Base-by-base conservation (phyloP, 805 yeast genomes). In the Suhomyces sp. region DNA sequence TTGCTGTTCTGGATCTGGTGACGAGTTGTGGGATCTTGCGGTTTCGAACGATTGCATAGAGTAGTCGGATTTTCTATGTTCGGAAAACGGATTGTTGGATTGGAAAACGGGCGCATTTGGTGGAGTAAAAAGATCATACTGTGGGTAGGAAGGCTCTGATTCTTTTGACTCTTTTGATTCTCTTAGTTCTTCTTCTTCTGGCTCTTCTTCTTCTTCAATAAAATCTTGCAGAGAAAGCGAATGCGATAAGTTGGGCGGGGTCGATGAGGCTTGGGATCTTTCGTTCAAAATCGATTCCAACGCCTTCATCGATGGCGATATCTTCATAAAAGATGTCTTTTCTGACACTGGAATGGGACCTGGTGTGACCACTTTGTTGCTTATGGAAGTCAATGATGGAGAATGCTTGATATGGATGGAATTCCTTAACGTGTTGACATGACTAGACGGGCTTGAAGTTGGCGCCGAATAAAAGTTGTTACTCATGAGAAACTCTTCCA, bases 261-360 rank as follows among this genome's bases (percentile, higher is more conserved):
- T 31, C 31, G 40, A 21, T 21, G 47, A 24, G 22, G 51, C 22
- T 24, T 33, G 48, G 17, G 47, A 47, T 19, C 53, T 57, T 27
- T 58, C 57, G 47, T 60, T 60, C 49, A 74, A 62, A 19, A 69
- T 69, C 44, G 53, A 57, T 54, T 74, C 78, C 52, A 75, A 62
- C 12, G 77, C 77, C 55, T 69, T 68, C 61, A 75, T 69, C 6
- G 75, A 69, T 5, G 78, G 79, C 27, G 77, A 71, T 25, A 60
- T 60, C 50, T 65, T 66, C 73, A 74, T 73, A 55, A 67, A 62
- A 33, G 60, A 55, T 9, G 77, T 63, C 27, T 48, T 48, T 31
- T 50, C 49, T 22, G 37, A 53, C 40, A 31, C 51, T n/a, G 35
- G 37, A 21, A 43, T 39, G 40, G 47, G 44, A 7, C 40, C 33